These are phyloP conservation scores for Yamadazyma buinensis DNA, from an alignment of 1,139 yeast species.

Conservation along the genomic window DNA sequence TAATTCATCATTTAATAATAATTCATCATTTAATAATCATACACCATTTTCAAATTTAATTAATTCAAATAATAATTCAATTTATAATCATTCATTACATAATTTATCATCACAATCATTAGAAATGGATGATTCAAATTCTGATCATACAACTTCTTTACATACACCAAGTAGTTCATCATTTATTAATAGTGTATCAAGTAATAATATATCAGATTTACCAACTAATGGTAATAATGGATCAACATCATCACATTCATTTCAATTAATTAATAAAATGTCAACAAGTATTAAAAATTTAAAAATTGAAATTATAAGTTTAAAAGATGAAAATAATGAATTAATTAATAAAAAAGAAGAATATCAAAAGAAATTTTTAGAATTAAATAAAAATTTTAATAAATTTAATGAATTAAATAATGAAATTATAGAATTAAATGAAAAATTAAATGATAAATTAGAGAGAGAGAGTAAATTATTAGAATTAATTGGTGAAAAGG, in stretches of 20 bases:
- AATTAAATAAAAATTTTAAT: constrained; percentile 12
- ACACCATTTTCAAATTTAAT: neutral
- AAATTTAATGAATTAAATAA: constrained; percentile 38
- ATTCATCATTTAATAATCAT: neutral
- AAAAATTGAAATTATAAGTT: constrained; percentile 69
- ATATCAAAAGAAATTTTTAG: constrained; percentile 63
- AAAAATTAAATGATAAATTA: constrained; percentile 32
- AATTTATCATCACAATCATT: constrained; percentile 10
- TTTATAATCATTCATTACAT: constrained; percentile 12
- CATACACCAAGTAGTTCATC: constrained; percentile 1
- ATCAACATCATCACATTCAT: constrained; percentile 5
- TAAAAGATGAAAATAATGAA: constrained; percentile 59
- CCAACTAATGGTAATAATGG: neutral
- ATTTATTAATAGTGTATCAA: neutral
- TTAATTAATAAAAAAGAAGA: constrained; percentile 57
- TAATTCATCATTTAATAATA: neutral
- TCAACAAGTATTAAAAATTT: constrained; percentile 71
- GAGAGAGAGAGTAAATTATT: constrained; percentile 57
- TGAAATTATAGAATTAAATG: constrained; percentile 38
- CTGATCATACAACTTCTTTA: constrained; percentile 6
- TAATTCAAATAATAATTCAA: constrained; percentile 6
- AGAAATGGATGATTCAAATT: constrained; percentile 2
- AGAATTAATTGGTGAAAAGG: constrained; percentile 81
- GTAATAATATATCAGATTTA: neutral
- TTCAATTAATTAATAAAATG: constrained; percentile 70